Conservation (phyloP, 768 basidiomycete species). For the Mrakia gelida region DNA sequence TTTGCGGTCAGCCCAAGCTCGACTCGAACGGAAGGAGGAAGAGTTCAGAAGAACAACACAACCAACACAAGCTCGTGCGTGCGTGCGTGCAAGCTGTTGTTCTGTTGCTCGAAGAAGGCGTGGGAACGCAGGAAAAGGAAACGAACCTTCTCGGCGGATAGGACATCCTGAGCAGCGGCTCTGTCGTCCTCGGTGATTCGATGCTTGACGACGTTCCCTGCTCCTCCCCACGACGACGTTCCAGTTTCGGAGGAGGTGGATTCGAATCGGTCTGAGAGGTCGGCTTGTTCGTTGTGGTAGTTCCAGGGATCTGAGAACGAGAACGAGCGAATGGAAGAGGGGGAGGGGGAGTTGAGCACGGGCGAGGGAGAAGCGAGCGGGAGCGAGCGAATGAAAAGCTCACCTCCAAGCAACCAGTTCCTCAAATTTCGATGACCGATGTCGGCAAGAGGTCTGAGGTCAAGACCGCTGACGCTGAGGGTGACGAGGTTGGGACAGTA, state of each 20-base stretch:
- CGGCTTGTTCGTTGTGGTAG: constrained; percentile 1
- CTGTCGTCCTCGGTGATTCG: constrained; percentile 22
- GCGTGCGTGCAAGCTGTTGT: too few species aligned
- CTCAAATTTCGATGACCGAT: constrained; percentile 1
- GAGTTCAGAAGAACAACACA: too few species aligned
- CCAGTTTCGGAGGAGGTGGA: background rate
- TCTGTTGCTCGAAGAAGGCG: too few species aligned
- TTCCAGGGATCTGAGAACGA: constrained; percentile 12
- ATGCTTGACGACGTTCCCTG: background rate
- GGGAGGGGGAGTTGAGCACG: background rate
- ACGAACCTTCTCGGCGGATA: background rate
- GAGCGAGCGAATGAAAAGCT: background rate
- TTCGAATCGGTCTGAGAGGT: background rate
- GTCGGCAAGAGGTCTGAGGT: constrained; percentile 10
- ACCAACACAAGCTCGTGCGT: too few species aligned
- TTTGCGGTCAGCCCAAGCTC: too few species aligned
- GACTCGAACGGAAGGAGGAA: too few species aligned
- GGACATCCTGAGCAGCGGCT: background rate
- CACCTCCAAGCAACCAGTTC: constrained; percentile 16
- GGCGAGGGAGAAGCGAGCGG: background rate
- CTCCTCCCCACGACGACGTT: background rate
- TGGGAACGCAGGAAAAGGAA: too few species aligned
- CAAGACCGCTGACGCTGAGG: constrained; percentile 15
- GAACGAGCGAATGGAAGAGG: background rate
- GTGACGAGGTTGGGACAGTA: constrained; percentile 27